Evolutionary conservation across 2,329 filamentous ascomycete species (phyloP).

Genomic region (Beauveria sp.): DNA sequence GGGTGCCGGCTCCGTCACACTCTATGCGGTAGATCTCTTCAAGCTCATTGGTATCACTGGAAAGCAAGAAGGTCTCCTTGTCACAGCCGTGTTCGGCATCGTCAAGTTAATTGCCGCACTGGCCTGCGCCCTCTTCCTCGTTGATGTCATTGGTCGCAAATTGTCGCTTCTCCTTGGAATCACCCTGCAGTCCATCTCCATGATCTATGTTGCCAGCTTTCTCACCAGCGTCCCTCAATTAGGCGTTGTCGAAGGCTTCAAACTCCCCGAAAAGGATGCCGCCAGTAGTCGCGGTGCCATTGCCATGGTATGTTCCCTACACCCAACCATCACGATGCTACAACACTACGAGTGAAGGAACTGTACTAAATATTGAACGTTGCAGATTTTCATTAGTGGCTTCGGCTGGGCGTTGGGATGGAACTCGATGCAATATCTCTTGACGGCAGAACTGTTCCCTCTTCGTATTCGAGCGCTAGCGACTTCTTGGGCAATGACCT

Average conservation of each 20-base stretch:
- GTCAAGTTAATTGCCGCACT: constrained; percentile 63
- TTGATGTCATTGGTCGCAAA: constrained; percentile 72
- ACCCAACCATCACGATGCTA: background rate
- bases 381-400: constrained; percentile 55
- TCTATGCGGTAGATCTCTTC: constrained; percentile 71
- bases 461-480: constrained; percentile 64
- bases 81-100: constrained; percentile 69
- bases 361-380: too few species aligned
- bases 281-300: constrained; percentile 59
- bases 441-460: constrained; percentile 72
- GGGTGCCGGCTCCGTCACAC: constrained; percentile 65
- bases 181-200: constrained; percentile 49
- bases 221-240: constrained; percentile 54
- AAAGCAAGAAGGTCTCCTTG: constrained; percentile 59
- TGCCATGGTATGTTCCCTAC: constrained; percentile 42
- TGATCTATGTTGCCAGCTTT: constrained; percentile 56
- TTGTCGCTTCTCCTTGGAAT: constrained; percentile 55
- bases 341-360: background rate
- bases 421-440: constrained; percentile 72
- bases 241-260: constrained; percentile 39
- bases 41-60: constrained; percentile 62
- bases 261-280: constrained; percentile 39
- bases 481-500: constrained; percentile 65
- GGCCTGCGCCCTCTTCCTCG: constrained; percentile 67
- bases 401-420: constrained; percentile 64